phyloP scores from a whole-genome alignment of 352 stramenopile genomes.

The Pythium brachiatum region DNA sequence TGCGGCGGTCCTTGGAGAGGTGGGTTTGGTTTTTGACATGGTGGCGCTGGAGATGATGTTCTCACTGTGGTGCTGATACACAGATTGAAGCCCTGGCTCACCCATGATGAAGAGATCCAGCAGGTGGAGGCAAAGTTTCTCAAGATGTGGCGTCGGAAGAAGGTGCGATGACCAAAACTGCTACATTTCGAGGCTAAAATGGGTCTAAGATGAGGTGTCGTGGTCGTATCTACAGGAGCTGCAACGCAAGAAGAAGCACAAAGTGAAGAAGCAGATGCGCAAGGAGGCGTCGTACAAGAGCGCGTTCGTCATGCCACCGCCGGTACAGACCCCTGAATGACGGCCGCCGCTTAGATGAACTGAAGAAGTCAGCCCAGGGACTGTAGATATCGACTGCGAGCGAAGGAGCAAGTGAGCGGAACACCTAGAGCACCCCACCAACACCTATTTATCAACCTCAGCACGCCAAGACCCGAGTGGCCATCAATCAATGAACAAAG shows the following conservation, averaged over 20 bases:
- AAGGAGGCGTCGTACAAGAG: slow-evolving; percentile 44
- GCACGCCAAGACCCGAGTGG: not conserved
- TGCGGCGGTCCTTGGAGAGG: slow-evolving; percentile 56
- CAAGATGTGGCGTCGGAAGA: slow-evolving; percentile 61
- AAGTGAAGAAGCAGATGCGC: slow-evolving; percentile 67
- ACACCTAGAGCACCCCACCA: not conserved
- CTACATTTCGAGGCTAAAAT: no score
- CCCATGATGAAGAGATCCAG: slow-evolving; percentile 39
- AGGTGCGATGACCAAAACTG: slow-evolving; percentile 32
- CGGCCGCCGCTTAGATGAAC: not conserved
- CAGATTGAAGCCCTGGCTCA: slow-evolving; percentile 69
- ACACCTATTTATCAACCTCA: slow-evolving; percentile 8
- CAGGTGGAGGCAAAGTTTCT: slow-evolving; percentile 59
- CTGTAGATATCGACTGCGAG: not conserved
- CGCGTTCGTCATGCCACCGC: slow-evolving; percentile 17
- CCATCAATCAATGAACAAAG: not conserved
- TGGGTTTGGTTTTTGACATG: slow-evolving; percentile 16
- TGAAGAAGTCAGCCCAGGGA: not conserved
- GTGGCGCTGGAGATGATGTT: not conserved
- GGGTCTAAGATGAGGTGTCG: no score
- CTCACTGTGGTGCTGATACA: not conserved
- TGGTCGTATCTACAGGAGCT: slow-evolving; percentile 38
- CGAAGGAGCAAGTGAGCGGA: not conserved
- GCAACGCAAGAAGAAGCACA: slow-evolving; percentile 68
- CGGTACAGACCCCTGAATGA: not conserved